Evolutionary conservation across 2,329 filamentous ascomycete species (phyloP), one percentile per base, ranked within the genome.

Genomic region (Hirsutella rhossiliensis): DNA sequence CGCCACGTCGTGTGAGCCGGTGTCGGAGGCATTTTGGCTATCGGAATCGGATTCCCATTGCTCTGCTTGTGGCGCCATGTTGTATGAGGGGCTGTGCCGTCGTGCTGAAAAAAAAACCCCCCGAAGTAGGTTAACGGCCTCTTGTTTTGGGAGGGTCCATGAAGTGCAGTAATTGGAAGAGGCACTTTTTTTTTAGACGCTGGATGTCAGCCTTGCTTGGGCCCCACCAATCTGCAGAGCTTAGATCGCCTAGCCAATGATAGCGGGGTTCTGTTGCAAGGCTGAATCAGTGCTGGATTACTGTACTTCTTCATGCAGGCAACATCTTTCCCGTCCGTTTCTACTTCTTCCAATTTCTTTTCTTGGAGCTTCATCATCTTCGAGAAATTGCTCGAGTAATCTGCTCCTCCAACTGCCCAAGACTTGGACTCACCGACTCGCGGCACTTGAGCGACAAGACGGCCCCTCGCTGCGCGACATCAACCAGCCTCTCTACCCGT

Each of bases 401-500:
- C n/a, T 65, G 59, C 8, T 51, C 52, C 37, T 66, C 65, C 43
- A 83, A 47, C 19, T 62, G 63, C 20, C 62, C 63, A 49, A 85
- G 52, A 40, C 72, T 66, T 0, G 69, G 67, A 57, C 75, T 83
- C 9, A 97, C 90, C 42, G 83, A 78, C 58, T 89, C 78, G 11
- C 67, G 66, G 58, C 84, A 87, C 61, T 76, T 82, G 55, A 98
- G 64, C 13, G 87, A 92, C 65, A 87, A 64, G 1, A 85, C 76
- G 4, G 89, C 88, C 3, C 84, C 90, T 55, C 73, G 74, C 65
- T 97, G 92, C 28, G 89, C 90, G 31, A 92, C 63, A 45, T 80
- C 71, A n/a, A 98, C 69, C 44, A 92, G 61, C 40, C 82, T 72
- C 55, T 79, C 64, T 47, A 76, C 58, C 47, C 64, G 65, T 3